phyloP scores from a whole-genome alignment of 73 alveolate species.

The Halteria grandinella region DNA sequence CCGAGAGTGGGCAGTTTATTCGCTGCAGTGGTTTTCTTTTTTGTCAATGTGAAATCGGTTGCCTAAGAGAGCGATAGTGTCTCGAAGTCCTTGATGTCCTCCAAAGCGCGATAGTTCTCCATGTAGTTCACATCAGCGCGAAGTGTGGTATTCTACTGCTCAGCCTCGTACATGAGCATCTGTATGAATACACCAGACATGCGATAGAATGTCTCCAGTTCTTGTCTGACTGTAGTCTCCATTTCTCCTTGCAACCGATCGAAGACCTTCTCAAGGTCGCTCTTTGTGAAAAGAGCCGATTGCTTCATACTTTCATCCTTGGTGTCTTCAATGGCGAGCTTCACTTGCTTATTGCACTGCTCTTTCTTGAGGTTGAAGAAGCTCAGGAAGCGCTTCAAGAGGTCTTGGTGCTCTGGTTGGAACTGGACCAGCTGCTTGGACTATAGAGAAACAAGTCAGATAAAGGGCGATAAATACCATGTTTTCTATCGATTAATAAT shows the following conservation, averaged over 20 bases:
- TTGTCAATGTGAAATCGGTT: background rate
- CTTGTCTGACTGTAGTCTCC: conserved; percentile 39
- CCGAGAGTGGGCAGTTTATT: conserved; percentile 43
- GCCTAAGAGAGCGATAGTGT: background rate
- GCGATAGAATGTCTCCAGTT: conserved; percentile 60
- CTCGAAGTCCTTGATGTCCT: conserved; percentile 59
- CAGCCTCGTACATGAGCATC: conserved; percentile 66
- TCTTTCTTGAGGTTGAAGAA: conserved; percentile 68
- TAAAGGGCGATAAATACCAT: background rate
- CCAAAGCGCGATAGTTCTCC: conserved; percentile 69
- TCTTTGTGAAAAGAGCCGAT: conserved; percentile 45
- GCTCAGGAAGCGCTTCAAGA: conserved; percentile 40
- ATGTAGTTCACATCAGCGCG: conserved; percentile 67
- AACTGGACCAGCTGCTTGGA: conserved; percentile 44
- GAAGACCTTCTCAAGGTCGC: conserved; percentile 55
- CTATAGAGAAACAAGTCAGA: background rate
- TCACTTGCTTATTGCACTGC: conserved; percentile 45
- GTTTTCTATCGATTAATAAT: background rate
- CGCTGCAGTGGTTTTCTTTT: conserved; percentile 46
- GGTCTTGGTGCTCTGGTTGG: conserved; percentile 56
- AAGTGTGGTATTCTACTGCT: conserved; percentile 34
- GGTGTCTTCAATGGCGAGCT: conserved; percentile 47
- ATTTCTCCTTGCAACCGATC: conserved; percentile 36
- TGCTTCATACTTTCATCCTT: conserved; percentile 31
- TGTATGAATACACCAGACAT: conserved; percentile 66